A percentile compares a stretch with the other conserved stretches of the same genome.
Evolutionary conservation across 306 rosid species (phyloP).

Genomic region (Vigna hirtella): DNA sequence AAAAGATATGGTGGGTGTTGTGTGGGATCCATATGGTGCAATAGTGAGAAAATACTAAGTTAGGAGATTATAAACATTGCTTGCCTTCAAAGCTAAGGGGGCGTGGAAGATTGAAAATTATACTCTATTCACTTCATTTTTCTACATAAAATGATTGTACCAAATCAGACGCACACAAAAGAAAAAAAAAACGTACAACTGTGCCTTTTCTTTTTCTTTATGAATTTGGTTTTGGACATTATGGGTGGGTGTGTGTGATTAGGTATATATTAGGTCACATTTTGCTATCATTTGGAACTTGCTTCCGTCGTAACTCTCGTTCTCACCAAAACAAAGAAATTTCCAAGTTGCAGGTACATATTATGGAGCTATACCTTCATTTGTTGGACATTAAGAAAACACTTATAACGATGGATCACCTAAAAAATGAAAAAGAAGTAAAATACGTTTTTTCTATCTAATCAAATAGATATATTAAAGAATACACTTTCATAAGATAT

Average conservation of each 20-base stretch:
- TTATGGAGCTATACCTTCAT: not conserved
- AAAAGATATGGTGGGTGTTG: slow-evolving; percentile 39
- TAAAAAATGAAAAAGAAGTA: not conserved
- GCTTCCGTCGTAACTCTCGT: slow-evolving; percentile 44
- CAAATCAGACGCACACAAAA: not conserved
- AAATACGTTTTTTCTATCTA: no score
- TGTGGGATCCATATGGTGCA: slow-evolving; percentile 26
- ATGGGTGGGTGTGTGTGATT: slow-evolving; percentile 41
- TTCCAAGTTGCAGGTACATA: slow-evolving; percentile 21
- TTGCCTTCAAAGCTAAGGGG: slow-evolving; percentile 74
- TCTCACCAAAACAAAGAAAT: slow-evolving; percentile 46
- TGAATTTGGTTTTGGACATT: slow-evolving; percentile 33
- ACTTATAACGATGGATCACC: slow-evolving; percentile 32
- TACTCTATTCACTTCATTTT: slow-evolving; percentile 29
- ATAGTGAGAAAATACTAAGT: no score
- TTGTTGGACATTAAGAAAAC: slow-evolving; percentile 36
- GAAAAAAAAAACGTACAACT: not conserved
- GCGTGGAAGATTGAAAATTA: slow-evolving; percentile 45
- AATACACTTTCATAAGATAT: no score
- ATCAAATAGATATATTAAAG: no score
- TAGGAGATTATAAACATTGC: slow-evolving; percentile 47
- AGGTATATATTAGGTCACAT: slow-evolving; percentile 53
- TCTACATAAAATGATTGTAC: slow-evolving; percentile 36
- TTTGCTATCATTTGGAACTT: slow-evolving; percentile 53
- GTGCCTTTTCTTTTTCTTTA: not conserved